Evolutionary conservation across 2,329 filamentous ascomycete genomes (phyloP).

Genomic region (Ophiocordyceps camponoti-rufipedis): DNA sequence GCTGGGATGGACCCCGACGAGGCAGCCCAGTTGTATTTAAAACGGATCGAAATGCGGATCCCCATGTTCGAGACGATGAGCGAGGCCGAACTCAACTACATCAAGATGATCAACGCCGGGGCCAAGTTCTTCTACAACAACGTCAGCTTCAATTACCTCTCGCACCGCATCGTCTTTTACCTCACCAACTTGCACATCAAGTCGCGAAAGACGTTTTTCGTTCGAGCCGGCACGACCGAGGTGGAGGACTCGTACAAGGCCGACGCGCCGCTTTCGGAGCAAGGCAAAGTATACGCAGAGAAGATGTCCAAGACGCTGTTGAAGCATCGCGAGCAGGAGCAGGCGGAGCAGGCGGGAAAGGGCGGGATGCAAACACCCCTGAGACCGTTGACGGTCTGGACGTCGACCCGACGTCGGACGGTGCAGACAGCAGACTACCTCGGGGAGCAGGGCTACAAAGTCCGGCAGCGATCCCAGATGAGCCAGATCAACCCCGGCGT

Average conservation of each 20-base stretch:
- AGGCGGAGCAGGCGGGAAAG: constrained; percentile 45
- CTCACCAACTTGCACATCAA: constrained; percentile 96
- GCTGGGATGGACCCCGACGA: constrained; percentile 81
- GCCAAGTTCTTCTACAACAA: constrained; percentile 92
- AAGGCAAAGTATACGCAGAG: constrained; percentile 63
- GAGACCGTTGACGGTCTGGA: constrained; percentile 82
- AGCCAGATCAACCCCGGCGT: constrained; percentile 94
- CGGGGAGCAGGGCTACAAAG: constrained; percentile 62
- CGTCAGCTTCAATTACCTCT: constrained; percentile 88
- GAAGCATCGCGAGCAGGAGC: constrained; percentile 69
- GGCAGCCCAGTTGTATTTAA: constrained; percentile 79
- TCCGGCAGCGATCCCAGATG: constrained; percentile 87
- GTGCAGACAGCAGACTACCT: constrained; percentile 77
- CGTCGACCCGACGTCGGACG: constrained; percentile 75
- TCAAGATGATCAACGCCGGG: constrained; percentile 98
- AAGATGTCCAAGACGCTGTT: constrained; percentile 76
- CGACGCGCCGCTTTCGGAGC: constrained; percentile 66
- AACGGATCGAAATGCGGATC: constrained; percentile 79
- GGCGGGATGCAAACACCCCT: constrained; percentile 50
- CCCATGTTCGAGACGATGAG: constrained; percentile 95
- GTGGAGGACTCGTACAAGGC: constrained; percentile 85
- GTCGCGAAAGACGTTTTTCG: constrained; percentile 83
- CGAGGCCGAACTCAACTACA: constrained; percentile 84
- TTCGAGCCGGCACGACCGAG: constrained; percentile 66
- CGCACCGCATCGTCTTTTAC: constrained; percentile 95